phyloP scores from a whole-genome alignment of 257 asterid species.

The Penstemon newberryi region DNA sequence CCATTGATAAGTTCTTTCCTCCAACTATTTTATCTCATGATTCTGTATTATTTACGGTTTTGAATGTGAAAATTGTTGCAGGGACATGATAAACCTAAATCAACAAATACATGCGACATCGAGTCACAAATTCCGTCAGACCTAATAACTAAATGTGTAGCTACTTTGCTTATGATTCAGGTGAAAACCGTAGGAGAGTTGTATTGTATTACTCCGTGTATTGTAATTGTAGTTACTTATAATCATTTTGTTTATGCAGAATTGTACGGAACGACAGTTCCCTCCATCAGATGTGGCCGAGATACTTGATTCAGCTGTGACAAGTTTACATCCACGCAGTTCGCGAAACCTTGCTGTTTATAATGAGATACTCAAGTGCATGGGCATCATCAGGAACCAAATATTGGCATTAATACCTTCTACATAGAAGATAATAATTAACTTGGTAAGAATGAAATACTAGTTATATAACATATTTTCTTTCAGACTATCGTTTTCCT shows the following conservation, averaged over 20 bases:
- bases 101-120: slow-evolving; percentile 40
- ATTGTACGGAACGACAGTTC: slow-evolving; percentile 90
- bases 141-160: slow-evolving; percentile 74
- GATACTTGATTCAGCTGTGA: slow-evolving; percentile 83
- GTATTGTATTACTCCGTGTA: too few species aligned
- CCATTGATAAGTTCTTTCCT: slow-evolving; percentile 43
- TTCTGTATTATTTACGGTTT: slow-evolving; percentile 20
- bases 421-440: too few species aligned
- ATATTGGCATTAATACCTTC: slow-evolving; percentile 81
- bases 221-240: background rate
- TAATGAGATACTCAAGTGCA: slow-evolving; percentile 86
- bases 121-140: slow-evolving; percentile 73
- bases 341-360: slow-evolving; percentile 74
- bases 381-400: slow-evolving; percentile 94
- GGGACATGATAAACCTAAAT: slow-evolving; percentile 49
- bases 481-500: too few species aligned
- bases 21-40: background rate
- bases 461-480: too few species aligned
- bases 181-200: slow-evolving; percentile 23
- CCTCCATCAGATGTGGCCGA: slow-evolving; percentile 92
- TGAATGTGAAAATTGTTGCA: slow-evolving; percentile 33
- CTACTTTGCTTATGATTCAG: slow-evolving; percentile 90
- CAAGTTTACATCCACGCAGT: slow-evolving; percentile 78
- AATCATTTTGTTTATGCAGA: slow-evolving; percentile 46
- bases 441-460: too few species aligned